Conservation (phyloP, 2,329 filamentous ascomycete genomes). For the Domatiomyces catenatus region DNA sequence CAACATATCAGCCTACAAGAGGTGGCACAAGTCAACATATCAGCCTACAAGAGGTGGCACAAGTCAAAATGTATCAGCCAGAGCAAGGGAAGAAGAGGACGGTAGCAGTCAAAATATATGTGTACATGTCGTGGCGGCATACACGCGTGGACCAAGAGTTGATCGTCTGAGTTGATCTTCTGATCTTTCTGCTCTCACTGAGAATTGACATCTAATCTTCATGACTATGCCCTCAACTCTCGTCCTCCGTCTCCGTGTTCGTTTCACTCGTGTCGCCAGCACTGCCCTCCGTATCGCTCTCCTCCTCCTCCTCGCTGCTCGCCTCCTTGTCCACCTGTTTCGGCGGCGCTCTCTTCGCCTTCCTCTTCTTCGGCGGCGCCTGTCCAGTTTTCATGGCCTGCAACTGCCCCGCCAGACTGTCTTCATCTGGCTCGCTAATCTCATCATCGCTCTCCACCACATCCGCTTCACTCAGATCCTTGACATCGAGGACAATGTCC, state of each 20-base stretch:
- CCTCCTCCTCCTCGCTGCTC: slow-evolving; percentile 47
- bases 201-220: too few species aligned
- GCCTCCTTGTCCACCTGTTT: slow-evolving; percentile 48
- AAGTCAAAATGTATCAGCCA: too few species aligned
- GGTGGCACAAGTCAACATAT: too few species aligned
- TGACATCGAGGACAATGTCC: slow-evolving; percentile 76
- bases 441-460: slow-evolving; percentile 65
- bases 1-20: too few species aligned
- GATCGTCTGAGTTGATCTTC: too few species aligned
- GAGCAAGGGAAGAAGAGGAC: too few species aligned
- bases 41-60: too few species aligned
- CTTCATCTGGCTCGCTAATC: slow-evolving; percentile 95
- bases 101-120: too few species aligned
- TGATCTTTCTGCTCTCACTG: too few species aligned
- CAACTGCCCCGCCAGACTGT: slow-evolving; percentile 87
- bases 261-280: slow-evolving; percentile 42
- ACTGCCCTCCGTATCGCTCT: slow-evolving; percentile 50
- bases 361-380: slow-evolving; percentile 40
- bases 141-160: too few species aligned
- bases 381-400: slow-evolving; percentile 58
- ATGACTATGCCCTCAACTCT: slow-evolving; percentile 22
- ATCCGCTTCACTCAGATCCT: slow-evolving; percentile 72
- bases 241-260: slow-evolving; percentile 62
- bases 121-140: too few species aligned
- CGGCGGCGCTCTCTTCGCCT: slow-evolving; percentile 35